phyloP scores from a whole-genome alignment of 768 basidiomycete genomes.

The Tricholoma terreum region DNA sequence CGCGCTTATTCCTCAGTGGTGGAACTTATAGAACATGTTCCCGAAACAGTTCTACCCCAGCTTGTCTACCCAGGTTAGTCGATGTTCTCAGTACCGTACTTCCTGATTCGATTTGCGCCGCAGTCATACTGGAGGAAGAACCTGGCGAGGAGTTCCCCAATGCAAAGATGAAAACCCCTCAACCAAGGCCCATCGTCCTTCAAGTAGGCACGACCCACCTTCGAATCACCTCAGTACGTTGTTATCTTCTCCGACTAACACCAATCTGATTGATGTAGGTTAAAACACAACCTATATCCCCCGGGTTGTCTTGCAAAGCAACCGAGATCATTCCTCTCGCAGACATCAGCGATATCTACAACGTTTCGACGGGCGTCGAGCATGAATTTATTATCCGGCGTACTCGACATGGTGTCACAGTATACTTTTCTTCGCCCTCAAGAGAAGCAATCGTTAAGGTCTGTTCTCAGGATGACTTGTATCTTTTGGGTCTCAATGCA shows the following conservation, averaged over 20 bases:
- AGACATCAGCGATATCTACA: constrained; percentile 87
- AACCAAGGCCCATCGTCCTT: constrained; percentile 70
- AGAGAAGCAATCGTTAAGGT: constrained; percentile 79
- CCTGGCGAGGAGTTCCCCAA: constrained; percentile 48
- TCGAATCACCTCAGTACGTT: constrained; percentile 65
- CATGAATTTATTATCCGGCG: constrained; percentile 81
- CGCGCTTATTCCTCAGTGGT: constrained; percentile 61
- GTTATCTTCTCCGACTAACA: not conserved
- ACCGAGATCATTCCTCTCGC: constrained; percentile 77
- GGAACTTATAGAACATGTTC: constrained; percentile 57
- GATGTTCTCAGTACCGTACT: not conserved
- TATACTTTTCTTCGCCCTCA: constrained; percentile 70
- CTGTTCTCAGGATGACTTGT: constrained; percentile 1
- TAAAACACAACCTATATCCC: constrained; percentile 70
- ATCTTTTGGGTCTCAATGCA: not conserved
- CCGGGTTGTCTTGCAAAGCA: constrained; percentile 66
- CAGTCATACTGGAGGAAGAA: constrained; percentile 67
- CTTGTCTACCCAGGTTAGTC: constrained; percentile 56
- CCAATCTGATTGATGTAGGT: constrained; percentile 36
- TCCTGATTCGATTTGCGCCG: constrained; percentile 5
- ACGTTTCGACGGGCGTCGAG: constrained; percentile 74
- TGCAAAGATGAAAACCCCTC: constrained; percentile 65
- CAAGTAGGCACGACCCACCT: constrained; percentile 68
- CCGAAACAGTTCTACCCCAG: constrained; percentile 41
- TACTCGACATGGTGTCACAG: constrained; percentile 63